Conservation (phyloP, 495 filamentous ascomycete genomes). For the Penicillium robsamsonii region DNA sequence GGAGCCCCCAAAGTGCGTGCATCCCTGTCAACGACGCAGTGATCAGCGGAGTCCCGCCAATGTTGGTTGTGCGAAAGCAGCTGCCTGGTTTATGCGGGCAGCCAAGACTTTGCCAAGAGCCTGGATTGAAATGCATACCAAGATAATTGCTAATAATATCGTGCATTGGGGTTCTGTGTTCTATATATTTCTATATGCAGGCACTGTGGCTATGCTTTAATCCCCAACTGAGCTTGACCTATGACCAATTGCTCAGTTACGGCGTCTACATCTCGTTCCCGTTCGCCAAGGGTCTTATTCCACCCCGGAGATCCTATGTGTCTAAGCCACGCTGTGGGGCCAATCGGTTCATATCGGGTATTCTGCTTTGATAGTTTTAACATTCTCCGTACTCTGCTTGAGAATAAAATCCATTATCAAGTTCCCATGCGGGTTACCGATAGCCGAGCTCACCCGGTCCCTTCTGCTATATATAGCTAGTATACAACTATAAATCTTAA, state of each 20-base stretch:
- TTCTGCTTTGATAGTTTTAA: conserved; percentile 10
- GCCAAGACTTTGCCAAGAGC: conserved; percentile 19
- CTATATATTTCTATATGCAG: not conserved
- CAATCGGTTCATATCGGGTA: conserved; percentile 3
- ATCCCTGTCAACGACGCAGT: not conserved
- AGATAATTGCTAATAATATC: conserved; percentile 7
- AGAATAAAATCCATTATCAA: not conserved
- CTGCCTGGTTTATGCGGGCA: conserved; percentile 17
- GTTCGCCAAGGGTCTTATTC: not conserved
- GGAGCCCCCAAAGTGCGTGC: conserved; percentile 10
- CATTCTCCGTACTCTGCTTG: not conserved
- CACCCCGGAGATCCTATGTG: conserved; percentile 5
- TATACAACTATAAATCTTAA: not conserved
- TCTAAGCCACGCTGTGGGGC: conserved; percentile 26
- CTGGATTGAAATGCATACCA: not conserved
- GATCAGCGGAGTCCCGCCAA: conserved; percentile 17
- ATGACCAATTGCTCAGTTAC: not conserved
- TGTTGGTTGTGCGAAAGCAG: conserved; percentile 19
- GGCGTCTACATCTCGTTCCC: not conserved
- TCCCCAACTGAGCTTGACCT: not conserved
- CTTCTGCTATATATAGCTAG: conserved; percentile 14
- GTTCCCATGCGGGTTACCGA: not conserved
- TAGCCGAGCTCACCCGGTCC: conserved; percentile 1
- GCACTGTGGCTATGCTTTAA: not conserved
- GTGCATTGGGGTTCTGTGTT: not conserved